Evolutionary conservation across 2,329 filamentous ascomycete genomes (phyloP).

Genomic region (Lachnum nothofagi): DNA sequence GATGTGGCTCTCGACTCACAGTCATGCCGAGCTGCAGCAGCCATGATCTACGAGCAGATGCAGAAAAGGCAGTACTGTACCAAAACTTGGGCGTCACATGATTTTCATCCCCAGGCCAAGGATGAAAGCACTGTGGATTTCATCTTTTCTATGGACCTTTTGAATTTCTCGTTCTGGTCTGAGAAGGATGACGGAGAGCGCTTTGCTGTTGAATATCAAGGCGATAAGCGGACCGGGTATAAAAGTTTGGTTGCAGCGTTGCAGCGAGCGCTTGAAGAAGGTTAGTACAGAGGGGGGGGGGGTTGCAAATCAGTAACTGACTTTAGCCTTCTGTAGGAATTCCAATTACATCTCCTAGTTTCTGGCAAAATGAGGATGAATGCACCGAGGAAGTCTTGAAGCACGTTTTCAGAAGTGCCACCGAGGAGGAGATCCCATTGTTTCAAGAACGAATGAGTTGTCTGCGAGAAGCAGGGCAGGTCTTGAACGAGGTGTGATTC

Average conservation of each 20-base stretch:
- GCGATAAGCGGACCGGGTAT: constrained; percentile 84
- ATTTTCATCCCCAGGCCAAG: constrained; percentile 79
- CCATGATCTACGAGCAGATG: constrained; percentile 76
- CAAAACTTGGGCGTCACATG: constrained; percentile 79
- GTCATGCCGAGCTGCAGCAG: constrained; percentile 76
- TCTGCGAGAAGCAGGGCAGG: constrained; percentile 73
- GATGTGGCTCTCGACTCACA: constrained; percentile 85
- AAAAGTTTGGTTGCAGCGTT: constrained; percentile 87
- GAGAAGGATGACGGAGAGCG: constrained; percentile 59
- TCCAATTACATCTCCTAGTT: constrained; percentile 81
- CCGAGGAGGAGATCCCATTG: constrained; percentile 80
- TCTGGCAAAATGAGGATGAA: constrained; percentile 73
- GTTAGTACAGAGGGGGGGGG: constrained; percentile 38
- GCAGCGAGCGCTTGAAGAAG: constrained; percentile 83
- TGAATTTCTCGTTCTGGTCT: constrained; percentile 98
- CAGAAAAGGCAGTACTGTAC: constrained; percentile 77
- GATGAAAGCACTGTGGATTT: constrained; percentile 80
- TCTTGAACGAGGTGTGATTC: constrained; percentile 66
- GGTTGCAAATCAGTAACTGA: constrained; percentile 21
- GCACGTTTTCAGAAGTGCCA: constrained; percentile 80
- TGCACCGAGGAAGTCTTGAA: constrained; percentile 69
- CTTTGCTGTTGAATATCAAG: constrained; percentile 78
- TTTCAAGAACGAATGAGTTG: constrained; percentile 72
- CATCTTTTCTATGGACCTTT: constrained; percentile 92
- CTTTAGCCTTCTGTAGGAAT: constrained; percentile 51